phyloP scores from a whole-genome alignment of 495 filamentous ascomycete genomes.

The Astrothelium macrocarpum region DNA sequence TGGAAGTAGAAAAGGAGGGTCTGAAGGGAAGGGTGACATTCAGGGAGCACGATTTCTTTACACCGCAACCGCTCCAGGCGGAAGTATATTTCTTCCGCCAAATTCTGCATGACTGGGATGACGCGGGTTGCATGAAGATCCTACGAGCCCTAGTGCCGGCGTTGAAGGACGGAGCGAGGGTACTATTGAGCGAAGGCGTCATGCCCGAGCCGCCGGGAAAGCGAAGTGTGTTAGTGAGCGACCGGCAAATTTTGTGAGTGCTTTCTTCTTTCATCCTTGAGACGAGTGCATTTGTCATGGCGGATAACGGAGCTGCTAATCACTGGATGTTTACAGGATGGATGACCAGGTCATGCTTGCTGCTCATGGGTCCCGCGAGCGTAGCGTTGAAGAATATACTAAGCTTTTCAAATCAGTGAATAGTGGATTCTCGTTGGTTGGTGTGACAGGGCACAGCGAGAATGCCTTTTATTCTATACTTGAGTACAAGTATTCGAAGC shows the following conservation, averaged over 20 bases:
- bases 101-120: conserved; percentile 39
- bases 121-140: conserved; percentile 29
- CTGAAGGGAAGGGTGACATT: conserved; percentile 23
- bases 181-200: conserved; percentile 29
- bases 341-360: conserved; percentile 28
- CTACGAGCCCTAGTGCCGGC: conserved; percentile 29
- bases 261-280: conserved; percentile 9
- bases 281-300: no score
- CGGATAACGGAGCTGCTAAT: not conserved
- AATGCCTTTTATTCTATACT: not conserved
- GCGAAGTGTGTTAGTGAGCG: not conserved
- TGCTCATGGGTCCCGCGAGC: conserved; percentile 23
- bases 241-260: not conserved
- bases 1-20: conserved; percentile 12
- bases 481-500: not conserved
- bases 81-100: conserved; percentile 34
- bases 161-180: conserved; percentile 28
- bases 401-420: conserved; percentile 20
- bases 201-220: conserved; percentile 23
- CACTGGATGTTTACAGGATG: conserved; percentile 21
- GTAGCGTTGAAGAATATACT: conserved; percentile 25
- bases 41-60: conserved; percentile 33
- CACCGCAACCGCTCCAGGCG: conserved; percentile 27
- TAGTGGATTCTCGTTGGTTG: conserved; percentile 19
- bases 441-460: conserved; percentile 15